phyloP scores from a whole-genome alignment of 1,139 yeast genomes.

The Yamadazyma sp. region DNA sequence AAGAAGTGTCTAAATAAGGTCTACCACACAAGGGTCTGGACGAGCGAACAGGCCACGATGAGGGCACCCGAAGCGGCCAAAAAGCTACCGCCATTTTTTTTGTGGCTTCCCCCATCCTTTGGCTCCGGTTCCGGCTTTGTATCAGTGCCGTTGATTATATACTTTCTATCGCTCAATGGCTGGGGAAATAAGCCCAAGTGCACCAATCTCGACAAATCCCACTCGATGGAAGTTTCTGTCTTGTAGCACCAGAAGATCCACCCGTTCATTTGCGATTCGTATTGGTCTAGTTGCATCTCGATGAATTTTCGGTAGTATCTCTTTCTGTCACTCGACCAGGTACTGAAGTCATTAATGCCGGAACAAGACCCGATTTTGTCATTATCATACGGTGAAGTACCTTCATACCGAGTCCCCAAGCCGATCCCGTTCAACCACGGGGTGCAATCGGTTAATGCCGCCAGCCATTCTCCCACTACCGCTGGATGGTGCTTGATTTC shows the following conservation, averaged over 20 bases:
- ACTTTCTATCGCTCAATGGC: conserved; percentile 51
- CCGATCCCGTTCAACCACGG: conserved; percentile 91
- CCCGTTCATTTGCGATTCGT: conserved; percentile 63
- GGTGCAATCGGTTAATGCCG: conserved; percentile 92
- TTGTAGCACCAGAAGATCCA: conserved; percentile 95
- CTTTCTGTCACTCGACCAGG: conserved; percentile 63
- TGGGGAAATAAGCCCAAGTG: conserved; percentile 56
- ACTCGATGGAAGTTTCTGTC: conserved; percentile 83
- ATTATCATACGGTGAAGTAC: conserved; percentile 45
- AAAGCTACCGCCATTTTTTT: background rate
- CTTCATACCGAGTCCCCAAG: conserved; percentile 81
- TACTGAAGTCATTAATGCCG: conserved; percentile 51
- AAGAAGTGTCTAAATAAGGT: background rate
- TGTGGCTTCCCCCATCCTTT: conserved; percentile 4
- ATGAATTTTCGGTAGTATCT: conserved; percentile 63
- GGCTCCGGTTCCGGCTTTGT: conserved; percentile 15
- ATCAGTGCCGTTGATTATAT: conserved; percentile 38
- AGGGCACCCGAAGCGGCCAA: background rate
- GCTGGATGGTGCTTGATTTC: conserved; percentile 73
- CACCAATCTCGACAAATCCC: conserved; percentile 71
- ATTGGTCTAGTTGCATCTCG: conserved; percentile 91
- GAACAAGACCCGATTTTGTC: conserved; percentile 65
- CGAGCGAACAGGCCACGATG: too few species aligned
- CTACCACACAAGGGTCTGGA: too few species aligned
- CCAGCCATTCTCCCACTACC: conserved; percentile 90